phyloP scores from a whole-genome alignment of 805 yeast species.

The Kregervanrija pseudodelftensis region DNA sequence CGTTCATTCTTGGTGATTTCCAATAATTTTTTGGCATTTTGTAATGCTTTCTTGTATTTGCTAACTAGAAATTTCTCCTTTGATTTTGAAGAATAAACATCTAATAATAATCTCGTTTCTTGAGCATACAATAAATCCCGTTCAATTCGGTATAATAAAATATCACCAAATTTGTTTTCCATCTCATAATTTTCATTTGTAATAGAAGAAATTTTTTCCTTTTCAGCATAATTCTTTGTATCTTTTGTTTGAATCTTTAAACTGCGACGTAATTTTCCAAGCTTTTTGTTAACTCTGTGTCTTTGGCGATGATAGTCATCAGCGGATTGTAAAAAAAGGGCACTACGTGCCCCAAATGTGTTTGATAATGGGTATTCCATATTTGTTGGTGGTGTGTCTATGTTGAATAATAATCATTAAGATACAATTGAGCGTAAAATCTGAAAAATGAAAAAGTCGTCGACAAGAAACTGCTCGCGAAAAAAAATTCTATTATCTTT shows the following conservation, averaged over 20 bases:
- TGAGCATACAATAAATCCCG: slow-evolving; percentile 66
- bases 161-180: slow-evolving; percentile 47
- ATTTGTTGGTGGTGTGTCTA: not conserved
- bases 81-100: slow-evolving; percentile 41
- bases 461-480: not conserved
- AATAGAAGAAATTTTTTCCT: slow-evolving; percentile 41
- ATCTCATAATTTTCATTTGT: slow-evolving; percentile 40
- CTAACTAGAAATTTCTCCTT: slow-evolving; percentile 49
- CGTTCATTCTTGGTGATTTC: slow-evolving; percentile 33
- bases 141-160: slow-evolving; percentile 66
- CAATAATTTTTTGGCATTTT: slow-evolving; percentile 37
- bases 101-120: slow-evolving; percentile 51
- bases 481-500: not conserved
- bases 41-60: slow-evolving; percentile 59
- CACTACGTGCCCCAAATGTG: slow-evolving; percentile 51
- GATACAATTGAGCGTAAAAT: too few relatives aligned
- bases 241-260: slow-evolving; percentile 58
- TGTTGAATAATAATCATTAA: too few relatives aligned
- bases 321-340: slow-evolving; percentile 56
- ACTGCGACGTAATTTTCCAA: slow-evolving; percentile 59
- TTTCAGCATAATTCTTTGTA: slow-evolving; percentile 51
- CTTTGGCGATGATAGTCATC: slow-evolving; percentile 69
- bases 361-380: slow-evolving; percentile 41
- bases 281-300: slow-evolving; percentile 47
- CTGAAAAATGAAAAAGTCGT: not conserved